A percentile compares a stretch with the other conserved stretches of the same genome.
phyloP scores from a whole-genome alignment of 768 basidiomycete species.

The Leccinum ochraceum region DNA sequence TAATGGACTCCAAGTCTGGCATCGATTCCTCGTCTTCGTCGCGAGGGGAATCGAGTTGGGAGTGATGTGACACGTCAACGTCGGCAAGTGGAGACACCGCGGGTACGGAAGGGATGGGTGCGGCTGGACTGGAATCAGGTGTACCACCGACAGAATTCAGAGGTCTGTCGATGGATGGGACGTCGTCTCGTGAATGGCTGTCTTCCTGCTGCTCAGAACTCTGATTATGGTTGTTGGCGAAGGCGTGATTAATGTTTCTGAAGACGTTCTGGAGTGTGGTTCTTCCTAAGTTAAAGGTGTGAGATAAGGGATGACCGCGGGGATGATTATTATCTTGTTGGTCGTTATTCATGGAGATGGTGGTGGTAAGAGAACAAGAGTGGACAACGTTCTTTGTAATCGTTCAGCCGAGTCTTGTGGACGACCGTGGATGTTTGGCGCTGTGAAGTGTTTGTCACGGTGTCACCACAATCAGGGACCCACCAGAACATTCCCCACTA shows the following conservation, averaged over 20 bases:
- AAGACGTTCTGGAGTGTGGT: slow-evolving; percentile 32
- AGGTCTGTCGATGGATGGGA: slow-evolving; percentile 8
- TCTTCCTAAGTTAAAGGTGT: slow-evolving; percentile 25
- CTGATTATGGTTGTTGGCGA: slow-evolving; percentile 14
- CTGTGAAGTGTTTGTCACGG: slow-evolving; percentile 14
- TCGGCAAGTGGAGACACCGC: slow-evolving; percentile 5
- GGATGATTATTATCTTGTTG: slow-evolving; percentile 10
- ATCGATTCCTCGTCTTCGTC: slow-evolving; percentile 41
- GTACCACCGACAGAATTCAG: background rate
- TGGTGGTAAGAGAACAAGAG: slow-evolving; percentile 25
- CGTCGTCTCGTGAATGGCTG: background rate
- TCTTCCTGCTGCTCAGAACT: slow-evolving; percentile 1
- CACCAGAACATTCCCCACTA: slow-evolving; percentile 34
- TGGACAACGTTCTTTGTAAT: slow-evolving; percentile 11
- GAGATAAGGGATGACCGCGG: slow-evolving; percentile 16
- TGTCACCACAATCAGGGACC: slow-evolving; percentile 20
- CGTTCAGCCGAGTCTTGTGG: background rate
- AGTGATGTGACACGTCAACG: slow-evolving; percentile 7
- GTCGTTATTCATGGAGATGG: slow-evolving; percentile 23
- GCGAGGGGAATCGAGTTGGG: slow-evolving; percentile 5
- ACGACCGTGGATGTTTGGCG: background rate
- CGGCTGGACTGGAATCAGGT: slow-evolving; percentile 5
- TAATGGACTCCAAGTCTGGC: slow-evolving; percentile 42
- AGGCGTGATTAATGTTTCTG: slow-evolving; percentile 35
- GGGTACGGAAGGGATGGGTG: slow-evolving; percentile 3